Evolutionary conservation across 345 rosid genomes (phyloP), one percentile per base, ranked within the genome.

Genomic region (Clarkia xantiana): DNA sequence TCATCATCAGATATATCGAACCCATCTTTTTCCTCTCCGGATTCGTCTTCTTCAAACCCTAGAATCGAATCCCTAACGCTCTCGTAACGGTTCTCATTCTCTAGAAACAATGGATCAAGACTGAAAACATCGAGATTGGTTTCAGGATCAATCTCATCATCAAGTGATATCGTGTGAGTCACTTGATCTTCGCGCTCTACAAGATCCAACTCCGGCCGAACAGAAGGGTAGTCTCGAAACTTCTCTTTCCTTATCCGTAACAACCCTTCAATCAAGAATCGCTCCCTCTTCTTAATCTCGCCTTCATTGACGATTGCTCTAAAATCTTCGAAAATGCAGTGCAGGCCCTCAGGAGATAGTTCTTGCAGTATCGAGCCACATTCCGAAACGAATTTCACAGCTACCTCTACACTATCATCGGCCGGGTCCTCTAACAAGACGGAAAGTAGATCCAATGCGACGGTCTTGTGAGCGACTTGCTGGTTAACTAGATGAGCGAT

Each of bases 381-480:
- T 45, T 91, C 96, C 0, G 78, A 81, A 10, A 86, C 84, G 36
- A 91, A 83, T 12, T 94, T 96, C 50, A 79, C 93, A 57, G 94
- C 96, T 14, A 91, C 98, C 70, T 86, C 98, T n/a, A 91, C 98
- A 58, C 94, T 91, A 60, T 91, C 94, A 57, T 84, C 96, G 3
- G 86, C 76, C 23, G 94, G 96, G 47, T 72, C 66, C 66, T 71
- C 89, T 45, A 86, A 72, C 74, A 91, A 75, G 57, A 86, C 62
- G 10, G 82, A 62, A 41, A 72, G 80, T 58, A 91, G 71, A 61
- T 91, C 94, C 53, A 86, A 68, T 16, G 96, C 89, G 51, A 62
- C 72, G 62, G 86, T 76, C 64, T 81, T 89, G 38, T 76, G 80
- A 59, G 89, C 93, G 48, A 91, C 94, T 73, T 83, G 94, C 62